A percentile compares a stretch with the other conserved stretches of the same genome.
Conservation (phyloP, 2,329 filamentous ascomycete genomes). For the Paecilomyces dactylethromorphus region DNA sequence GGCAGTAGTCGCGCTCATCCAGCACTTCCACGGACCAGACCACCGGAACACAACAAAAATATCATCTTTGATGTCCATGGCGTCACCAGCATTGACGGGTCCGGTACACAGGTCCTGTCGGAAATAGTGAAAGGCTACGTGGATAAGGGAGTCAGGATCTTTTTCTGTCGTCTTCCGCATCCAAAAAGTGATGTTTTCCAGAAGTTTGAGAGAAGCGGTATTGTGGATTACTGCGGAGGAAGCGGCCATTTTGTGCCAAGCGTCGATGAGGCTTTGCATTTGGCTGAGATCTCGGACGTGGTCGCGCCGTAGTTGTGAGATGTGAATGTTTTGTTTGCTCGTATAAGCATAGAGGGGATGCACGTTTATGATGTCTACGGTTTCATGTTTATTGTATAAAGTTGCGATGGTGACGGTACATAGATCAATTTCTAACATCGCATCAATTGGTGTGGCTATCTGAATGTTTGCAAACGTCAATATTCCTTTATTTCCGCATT, state of each 20-base stretch:
- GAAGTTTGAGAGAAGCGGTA: constrained; percentile 71
- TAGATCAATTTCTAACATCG: neutral
- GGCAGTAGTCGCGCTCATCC: constrained; percentile 82
- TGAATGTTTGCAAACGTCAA: too few species aligned
- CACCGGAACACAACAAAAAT: constrained; percentile 77
- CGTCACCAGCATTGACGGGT: constrained; percentile 91
- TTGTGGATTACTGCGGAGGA: constrained; percentile 76
- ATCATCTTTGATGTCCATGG: constrained; percentile 97
- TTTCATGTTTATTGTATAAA: neutral
- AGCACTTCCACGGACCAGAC: constrained; percentile 71
- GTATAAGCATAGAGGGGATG: neutral
- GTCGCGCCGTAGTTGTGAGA: constrained; percentile 15
- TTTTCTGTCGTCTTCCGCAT: constrained; percentile 49
- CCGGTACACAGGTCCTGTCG: constrained; percentile 80
- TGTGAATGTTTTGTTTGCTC: constrained; percentile 23
- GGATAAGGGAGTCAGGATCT: constrained; percentile 59
- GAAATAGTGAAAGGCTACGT: constrained; percentile 82
- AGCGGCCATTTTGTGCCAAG: constrained; percentile 69
- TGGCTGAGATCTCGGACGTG: constrained; percentile 66
- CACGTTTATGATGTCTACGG: neutral
- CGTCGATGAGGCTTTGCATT: constrained; percentile 74
- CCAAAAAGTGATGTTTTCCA: constrained; percentile 56
- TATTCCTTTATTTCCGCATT: too few species aligned
- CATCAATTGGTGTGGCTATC: too few species aligned
- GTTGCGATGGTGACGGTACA: neutral